These are phyloP conservation scores for Paecilomyces sp. DNA, from an alignment of 2,329 filamentous ascomycete species.

Conservation along the genomic window DNA sequence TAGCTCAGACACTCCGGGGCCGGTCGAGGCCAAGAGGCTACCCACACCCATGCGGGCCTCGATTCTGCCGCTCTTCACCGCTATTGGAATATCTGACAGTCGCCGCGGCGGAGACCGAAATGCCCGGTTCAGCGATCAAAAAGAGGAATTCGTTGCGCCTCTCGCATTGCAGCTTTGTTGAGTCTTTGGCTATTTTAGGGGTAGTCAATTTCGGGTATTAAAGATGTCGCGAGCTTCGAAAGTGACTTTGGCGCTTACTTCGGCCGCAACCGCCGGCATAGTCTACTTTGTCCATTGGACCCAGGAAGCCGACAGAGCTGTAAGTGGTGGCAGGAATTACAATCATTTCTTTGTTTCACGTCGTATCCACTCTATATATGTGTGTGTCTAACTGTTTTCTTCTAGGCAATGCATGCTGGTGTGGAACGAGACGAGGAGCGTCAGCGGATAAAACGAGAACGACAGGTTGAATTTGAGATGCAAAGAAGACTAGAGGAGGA, in stretches of 20 bases:
- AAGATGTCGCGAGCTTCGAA: constrained; percentile 90
- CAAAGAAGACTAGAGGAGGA: constrained; percentile 79
- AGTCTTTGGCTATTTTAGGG: not conserved
- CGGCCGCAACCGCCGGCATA: constrained; percentile 66
- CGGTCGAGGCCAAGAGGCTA: constrained; percentile 15
- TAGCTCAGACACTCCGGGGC: not conserved
- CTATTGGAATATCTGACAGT: constrained; percentile 10
- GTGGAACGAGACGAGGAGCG: constrained; percentile 94
- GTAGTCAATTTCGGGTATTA: not conserved
- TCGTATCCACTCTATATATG: not conserved
- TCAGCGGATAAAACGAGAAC: constrained; percentile 80
- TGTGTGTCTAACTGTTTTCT: not conserved
- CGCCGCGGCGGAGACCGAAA: constrained; percentile 3
- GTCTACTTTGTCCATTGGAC: constrained; percentile 84
- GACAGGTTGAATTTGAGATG: constrained; percentile 90
- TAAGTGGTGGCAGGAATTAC: constrained; percentile 39
- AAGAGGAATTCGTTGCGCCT: not conserved
- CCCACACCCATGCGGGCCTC: constrained; percentile 21
- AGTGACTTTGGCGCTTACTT: constrained; percentile 71
- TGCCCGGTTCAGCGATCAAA: constrained; percentile 2
- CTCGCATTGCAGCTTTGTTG: not conserved
- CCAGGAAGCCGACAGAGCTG: constrained; percentile 75
- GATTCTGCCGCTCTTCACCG: constrained; percentile 26
- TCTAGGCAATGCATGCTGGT: constrained; percentile 83
- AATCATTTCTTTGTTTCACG: too few relatives aligned